Evolutionary conservation across 495 filamentous ascomycete genomes (phyloP).

Genomic region (Staphylotrichum tortipilum): DNA sequence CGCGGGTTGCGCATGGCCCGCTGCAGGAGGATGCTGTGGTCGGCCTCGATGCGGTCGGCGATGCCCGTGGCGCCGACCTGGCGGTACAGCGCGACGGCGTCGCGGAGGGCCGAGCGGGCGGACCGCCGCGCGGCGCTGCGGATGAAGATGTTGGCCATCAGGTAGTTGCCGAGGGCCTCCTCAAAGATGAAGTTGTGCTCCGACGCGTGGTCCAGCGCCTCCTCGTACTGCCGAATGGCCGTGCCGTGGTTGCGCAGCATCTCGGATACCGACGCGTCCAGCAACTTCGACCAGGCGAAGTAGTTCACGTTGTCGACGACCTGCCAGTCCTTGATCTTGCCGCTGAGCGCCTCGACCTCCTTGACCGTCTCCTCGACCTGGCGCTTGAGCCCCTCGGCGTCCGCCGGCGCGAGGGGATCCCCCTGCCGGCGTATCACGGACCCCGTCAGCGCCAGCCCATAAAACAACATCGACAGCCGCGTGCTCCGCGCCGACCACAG

Average conservation of each 20-base stretch:
- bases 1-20: constrained; percentile 51
- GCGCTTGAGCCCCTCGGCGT: constrained; percentile 41
- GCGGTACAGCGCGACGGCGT: constrained; percentile 65
- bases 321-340: constrained; percentile 60
- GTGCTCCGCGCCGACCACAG: constrained; percentile 67
- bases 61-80: constrained; percentile 69
- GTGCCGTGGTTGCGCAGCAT: constrained; percentile 51
- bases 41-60: constrained; percentile 57
- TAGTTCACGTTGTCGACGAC: constrained; percentile 70
- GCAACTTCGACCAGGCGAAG: constrained; percentile 60
- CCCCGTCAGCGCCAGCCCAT: constrained; percentile 59
- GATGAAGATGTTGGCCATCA: constrained; percentile 67
- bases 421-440: constrained; percentile 51
- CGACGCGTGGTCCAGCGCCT: constrained; percentile 69
- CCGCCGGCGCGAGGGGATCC: constrained; percentile 41
- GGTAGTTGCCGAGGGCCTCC: constrained; percentile 69
- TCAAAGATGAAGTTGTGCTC: constrained; percentile 70
- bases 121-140: constrained; percentile 62
- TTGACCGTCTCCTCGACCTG: constrained; percentile 48
- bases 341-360: constrained; percentile 44
- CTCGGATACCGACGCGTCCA: constrained; percentile 67
- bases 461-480: constrained; percentile 56
- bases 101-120: constrained; percentile 60
- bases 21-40: constrained; percentile 63
- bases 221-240: constrained; percentile 61